These are phyloP conservation scores for Geotrichum cucujoidarum DNA, from an alignment of 1,139 yeast species.

Conservation along the genomic window DNA sequence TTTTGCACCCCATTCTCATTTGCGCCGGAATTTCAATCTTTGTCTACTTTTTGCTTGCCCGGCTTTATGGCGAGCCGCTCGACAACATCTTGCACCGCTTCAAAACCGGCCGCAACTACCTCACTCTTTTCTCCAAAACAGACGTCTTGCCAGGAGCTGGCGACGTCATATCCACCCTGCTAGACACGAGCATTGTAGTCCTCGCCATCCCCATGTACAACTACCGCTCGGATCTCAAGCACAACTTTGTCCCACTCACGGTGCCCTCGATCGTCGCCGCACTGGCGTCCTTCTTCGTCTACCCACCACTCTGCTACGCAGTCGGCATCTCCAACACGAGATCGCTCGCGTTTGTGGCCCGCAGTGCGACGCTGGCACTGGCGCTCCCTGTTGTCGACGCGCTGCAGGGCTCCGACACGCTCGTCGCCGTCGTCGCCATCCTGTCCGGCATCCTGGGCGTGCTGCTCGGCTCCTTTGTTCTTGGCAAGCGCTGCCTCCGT, in stretches of 20 bases:
- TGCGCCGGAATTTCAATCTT: constrained; percentile 60
- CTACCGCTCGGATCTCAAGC: constrained; percentile 58
- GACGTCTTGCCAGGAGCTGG: constrained; percentile 72
- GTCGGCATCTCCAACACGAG: constrained; percentile 58
- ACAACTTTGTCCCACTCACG: constrained; percentile 53
- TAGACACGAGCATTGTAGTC: constrained; percentile 74
- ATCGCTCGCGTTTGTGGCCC: constrained; percentile 70
- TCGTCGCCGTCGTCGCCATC: constrained; percentile 77
- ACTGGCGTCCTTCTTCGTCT: constrained; percentile 56
- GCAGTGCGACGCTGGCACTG: constrained; percentile 76
- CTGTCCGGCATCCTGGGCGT: constrained; percentile 76
- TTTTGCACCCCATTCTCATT: constrained; percentile 65
- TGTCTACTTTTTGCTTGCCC: constrained; percentile 55
- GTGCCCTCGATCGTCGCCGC: constrained; percentile 59
- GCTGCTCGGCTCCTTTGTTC: constrained; percentile 53
- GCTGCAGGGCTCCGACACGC: constrained; percentile 61
- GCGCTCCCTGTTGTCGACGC: constrained; percentile 68
- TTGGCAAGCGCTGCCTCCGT: constrained; percentile 41
- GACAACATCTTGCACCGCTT: constrained; percentile 43
- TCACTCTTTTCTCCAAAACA: constrained; percentile 48
- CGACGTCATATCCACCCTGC: constrained; percentile 60
- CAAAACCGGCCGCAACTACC: constrained; percentile 65
- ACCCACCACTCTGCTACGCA: constrained; percentile 62
- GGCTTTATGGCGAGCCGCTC: constrained; percentile 38
- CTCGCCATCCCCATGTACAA: constrained; percentile 74